These are phyloP conservation scores for Mucuna pruriens DNA, from an alignment of 306 rosid genomes.

Conservation along the genomic window DNA sequence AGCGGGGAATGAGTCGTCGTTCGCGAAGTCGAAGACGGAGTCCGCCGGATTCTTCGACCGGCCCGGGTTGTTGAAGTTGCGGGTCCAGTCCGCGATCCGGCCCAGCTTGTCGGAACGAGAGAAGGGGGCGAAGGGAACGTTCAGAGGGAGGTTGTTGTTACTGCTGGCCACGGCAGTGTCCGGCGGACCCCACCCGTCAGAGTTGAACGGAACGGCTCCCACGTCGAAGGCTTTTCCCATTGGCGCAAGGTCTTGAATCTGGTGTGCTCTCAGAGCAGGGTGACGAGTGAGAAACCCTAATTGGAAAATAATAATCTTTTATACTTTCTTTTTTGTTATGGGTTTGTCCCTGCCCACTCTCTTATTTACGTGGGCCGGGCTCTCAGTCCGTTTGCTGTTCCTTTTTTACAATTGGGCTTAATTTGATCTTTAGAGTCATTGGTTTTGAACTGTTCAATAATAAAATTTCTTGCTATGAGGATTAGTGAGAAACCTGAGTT, in stretches of 20 bases:
- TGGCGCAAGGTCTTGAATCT: not conserved
- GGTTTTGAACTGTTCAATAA: not conserved
- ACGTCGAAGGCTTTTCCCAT: conserved; percentile 68
- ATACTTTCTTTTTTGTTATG: not conserved
- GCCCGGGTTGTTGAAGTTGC: conserved; percentile 68
- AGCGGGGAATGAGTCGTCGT: conserved; percentile 83
- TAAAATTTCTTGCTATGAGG: too few species aligned
- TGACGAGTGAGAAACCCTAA: conserved; percentile 29
- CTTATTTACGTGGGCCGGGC: not conserved
- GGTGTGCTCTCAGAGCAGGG: not conserved
- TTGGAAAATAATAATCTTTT: not conserved
- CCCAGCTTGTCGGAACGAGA: conserved; percentile 91
- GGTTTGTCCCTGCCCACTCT: not conserved
- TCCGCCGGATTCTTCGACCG: conserved; percentile 76
- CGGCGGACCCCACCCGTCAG: conserved; percentile 95
- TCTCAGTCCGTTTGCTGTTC: too few species aligned
- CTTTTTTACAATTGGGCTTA: not conserved
- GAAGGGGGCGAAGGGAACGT: conserved; percentile 89
- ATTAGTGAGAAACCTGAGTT: too few species aligned
- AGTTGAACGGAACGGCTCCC: conserved; percentile 76
- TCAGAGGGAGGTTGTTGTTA: conserved; percentile 61
- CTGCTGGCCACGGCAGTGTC: conserved; percentile 42
- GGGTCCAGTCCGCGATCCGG: conserved; percentile 91
- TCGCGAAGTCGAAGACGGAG: conserved; percentile 82
- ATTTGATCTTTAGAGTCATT: not conserved